Percentiles rank a stretch among this genome's conserved stretches.
Conservation (phyloP, 225 moss, liverwort and hornwort species). For the Pleurozium schreberi region DNA sequence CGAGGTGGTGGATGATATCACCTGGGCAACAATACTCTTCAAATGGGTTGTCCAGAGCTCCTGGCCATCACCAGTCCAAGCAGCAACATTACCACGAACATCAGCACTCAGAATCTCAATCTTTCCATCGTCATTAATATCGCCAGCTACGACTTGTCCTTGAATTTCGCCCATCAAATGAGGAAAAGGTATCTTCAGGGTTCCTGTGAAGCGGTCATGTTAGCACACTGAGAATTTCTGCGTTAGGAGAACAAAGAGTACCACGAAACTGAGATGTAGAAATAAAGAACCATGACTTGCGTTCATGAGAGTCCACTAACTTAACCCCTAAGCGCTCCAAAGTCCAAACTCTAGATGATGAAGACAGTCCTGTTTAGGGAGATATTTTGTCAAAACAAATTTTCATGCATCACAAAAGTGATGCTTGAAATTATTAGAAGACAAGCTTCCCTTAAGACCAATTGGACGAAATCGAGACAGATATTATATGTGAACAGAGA, state of each 20-base stretch:
- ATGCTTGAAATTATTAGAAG: background rate
- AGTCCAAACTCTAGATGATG: background rate
- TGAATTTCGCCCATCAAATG: constrained; percentile 85
- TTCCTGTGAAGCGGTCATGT: constrained; percentile 26
- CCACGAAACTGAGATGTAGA: background rate
- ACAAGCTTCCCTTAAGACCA: background rate
- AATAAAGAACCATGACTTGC: background rate
- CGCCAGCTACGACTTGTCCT: constrained; percentile 88
- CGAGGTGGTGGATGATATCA: constrained; percentile 3
- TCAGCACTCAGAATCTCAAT: constrained; percentile 81
- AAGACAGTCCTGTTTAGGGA: background rate
- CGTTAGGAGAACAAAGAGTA: background rate
- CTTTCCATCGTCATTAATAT: constrained; percentile 88
- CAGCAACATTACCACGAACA: constrained; percentile 84
- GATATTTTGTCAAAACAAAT: background rate
- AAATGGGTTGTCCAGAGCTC: constrained; percentile 85
- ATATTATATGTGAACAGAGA: background rate
- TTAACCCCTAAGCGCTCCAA: background rate
- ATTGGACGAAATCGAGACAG: background rate
- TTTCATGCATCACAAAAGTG: background rate
- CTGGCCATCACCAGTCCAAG: constrained; percentile 71
- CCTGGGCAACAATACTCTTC: constrained; percentile 95
- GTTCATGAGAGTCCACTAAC: background rate
- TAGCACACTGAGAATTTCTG: background rate
- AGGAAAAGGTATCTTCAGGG: constrained; percentile 42